phyloP scores from a whole-genome alignment of 495 filamentous ascomycete genomes.

The Neurospora africana region DNA sequence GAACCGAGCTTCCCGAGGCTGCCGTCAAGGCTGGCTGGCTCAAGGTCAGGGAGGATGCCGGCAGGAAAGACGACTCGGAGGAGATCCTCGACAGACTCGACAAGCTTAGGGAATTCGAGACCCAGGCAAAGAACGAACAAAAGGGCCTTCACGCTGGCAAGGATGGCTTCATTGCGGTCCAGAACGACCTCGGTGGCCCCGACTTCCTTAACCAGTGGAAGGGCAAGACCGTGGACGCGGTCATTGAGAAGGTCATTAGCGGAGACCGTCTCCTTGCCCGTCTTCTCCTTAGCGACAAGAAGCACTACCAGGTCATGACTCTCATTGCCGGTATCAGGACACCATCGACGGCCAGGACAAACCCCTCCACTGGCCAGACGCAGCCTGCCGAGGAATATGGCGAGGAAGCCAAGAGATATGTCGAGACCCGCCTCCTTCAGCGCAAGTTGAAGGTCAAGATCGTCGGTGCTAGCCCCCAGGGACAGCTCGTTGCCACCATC shows the following conservation, averaged over 20 bases:
- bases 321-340: slow-evolving; percentile 84
- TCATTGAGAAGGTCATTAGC: slow-evolving; percentile 77
- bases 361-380: slow-evolving; percentile 61
- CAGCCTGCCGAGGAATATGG: slow-evolving; percentile 81
- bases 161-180: slow-evolving; percentile 56
- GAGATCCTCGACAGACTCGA: slow-evolving; percentile 60
- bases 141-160: slow-evolving; percentile 66
- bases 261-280: slow-evolving; percentile 86
- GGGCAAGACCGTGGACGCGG: slow-evolving; percentile 60
- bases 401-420: slow-evolving; percentile 73
- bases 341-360: slow-evolving; percentile 73
- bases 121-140: slow-evolving; percentile 61
- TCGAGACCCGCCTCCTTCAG: slow-evolving; percentile 75
- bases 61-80: slow-evolving; percentile 72
- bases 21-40: slow-evolving; percentile 78
- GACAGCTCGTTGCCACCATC: slow-evolving; percentile 68
- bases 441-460: slow-evolving; percentile 71
- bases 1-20: slow-evolving; percentile 66
- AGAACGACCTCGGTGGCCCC: slow-evolving; percentile 64
- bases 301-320: slow-evolving; percentile 72
- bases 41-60: slow-evolving; percentile 85
- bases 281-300: slow-evolving; percentile 59
- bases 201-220: slow-evolving; percentile 71
- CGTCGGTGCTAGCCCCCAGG: slow-evolving; percentile 77
- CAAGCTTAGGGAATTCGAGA: slow-evolving; percentile 64